Base-by-base conservation (phyloP, 768 basidiomycete genomes). In the Sporobolomyces roseus region DNA sequence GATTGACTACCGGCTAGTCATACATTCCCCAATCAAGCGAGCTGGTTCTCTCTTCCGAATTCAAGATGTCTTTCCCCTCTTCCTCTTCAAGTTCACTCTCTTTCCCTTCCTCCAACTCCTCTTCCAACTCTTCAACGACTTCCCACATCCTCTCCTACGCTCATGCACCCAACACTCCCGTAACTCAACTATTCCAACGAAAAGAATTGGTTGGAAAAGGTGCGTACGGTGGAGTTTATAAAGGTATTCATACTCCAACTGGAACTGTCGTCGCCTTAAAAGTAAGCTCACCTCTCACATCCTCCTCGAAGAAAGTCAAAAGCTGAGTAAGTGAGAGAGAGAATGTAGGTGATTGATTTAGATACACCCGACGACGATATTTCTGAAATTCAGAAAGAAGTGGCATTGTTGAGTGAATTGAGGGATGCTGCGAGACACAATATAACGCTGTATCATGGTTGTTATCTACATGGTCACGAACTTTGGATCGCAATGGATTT, bases 401-500 rank as follows among this genome's bases (percentile, higher is more conserved):
- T 99, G 35, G 87, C 91, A 14, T 85, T 99, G 58, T 83, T 98
- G 25, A 87, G 88, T 51, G 92, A 94, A 77, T 84, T 98, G 36
- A 83, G 91, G 27, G 79, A 80, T 52, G 91, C 91, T 65, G 90
- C 89, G 0, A 87, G 90, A 33, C 93, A 93, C 77, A 83, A 83
- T 65, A 86, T 96, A 75, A 97, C 90, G 29, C 85, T 90, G 75
- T 99, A 99, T 81, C 96, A 87, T 79, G 94, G 92, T n/a, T 96
- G 92, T 80, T 88, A 90, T 80, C 84, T 96, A 77, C 89, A 94
- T 77, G 93, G 93, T 0, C 90, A 92, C 33, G 89, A 91, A 55
- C 91, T 99, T 14, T 99, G 96, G 93, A 98, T 99, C 74, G 91
- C 88, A 43, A 99, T 99, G 96, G 96, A 99, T 78, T 87, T 87